Percentiles rank a stretch among this genome's conserved stretches.
Evolutionary conservation across 1,284 basidiomycete species (phyloP).

Genomic region (Neolentinus lepideus): DNA sequence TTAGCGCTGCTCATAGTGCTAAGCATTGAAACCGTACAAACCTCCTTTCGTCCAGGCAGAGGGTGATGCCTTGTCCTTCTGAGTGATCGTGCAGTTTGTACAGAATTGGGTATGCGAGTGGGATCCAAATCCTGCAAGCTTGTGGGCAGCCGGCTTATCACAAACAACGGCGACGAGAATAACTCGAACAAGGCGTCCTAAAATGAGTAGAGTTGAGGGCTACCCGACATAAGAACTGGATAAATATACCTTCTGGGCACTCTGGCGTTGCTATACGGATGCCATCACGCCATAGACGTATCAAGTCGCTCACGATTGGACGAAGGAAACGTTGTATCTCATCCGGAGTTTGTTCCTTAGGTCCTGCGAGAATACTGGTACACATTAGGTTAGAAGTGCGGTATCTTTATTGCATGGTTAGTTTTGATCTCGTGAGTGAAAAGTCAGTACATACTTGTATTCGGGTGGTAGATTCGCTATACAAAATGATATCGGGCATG

Average conservation of each 20-base stretch:
- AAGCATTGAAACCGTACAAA: not conserved
- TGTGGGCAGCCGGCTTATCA: conserved; percentile 29
- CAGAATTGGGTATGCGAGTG: conserved; percentile 25
- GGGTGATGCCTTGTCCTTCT: conserved; percentile 11
- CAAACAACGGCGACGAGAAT: conserved; percentile 24
- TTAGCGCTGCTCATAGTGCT: not conserved
- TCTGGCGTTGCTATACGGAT: conserved; percentile 13
- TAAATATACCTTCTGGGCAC: conserved; percentile 15
- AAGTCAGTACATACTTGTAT: conserved; percentile 13
- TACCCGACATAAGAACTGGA: too few species aligned
- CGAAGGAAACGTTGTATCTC: conserved; percentile 22
- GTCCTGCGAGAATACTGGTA: conserved; percentile 25
- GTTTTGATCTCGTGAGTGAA: not conserved
- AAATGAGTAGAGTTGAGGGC: too few species aligned
- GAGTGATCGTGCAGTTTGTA: conserved; percentile 23
- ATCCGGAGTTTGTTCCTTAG: conserved; percentile 24
- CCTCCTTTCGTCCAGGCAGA: conserved; percentile 9
- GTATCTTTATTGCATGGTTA: conserved; percentile 15
- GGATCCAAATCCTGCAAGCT: conserved; percentile 25
- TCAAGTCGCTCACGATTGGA: conserved; percentile 23
- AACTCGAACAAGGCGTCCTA: conserved; percentile 18
- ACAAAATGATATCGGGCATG: conserved; percentile 23
- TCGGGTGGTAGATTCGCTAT: conserved; percentile 21
- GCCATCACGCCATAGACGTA: conserved; percentile 20
- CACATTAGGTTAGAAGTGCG: conserved; percentile 23